Evolutionary conservation across 106 monocot genomes (phyloP).

Genomic region (Dendrobium officinale): DNA sequence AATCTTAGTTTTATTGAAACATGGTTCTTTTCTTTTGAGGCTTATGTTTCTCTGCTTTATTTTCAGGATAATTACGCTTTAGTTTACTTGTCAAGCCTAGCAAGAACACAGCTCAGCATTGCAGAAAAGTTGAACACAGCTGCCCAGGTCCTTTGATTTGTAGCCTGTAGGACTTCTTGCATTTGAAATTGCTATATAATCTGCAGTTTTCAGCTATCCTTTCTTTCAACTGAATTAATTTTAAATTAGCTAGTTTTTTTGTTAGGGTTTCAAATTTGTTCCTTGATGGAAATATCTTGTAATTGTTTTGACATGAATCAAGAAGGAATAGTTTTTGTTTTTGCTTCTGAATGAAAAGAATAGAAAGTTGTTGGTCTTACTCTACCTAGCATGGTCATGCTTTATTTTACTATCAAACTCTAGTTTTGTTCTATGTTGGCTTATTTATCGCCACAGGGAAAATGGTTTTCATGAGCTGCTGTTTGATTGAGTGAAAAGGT

Average conservation of each 20-base stretch:
- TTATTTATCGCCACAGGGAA: too few species aligned
- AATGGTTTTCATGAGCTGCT: too few species aligned
- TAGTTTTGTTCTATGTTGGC: too few species aligned
- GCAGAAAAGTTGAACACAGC: slow-evolving; percentile 79
- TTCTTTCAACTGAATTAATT: neutral
- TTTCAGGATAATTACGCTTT: slow-evolving; percentile 54
- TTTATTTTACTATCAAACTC: too few species aligned
- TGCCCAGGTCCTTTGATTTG: slow-evolving; percentile 54
- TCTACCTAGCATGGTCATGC: too few species aligned
- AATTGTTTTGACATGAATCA: neutral
- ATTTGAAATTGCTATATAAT: neutral
- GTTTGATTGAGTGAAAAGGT: too few species aligned
- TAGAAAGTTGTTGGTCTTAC: too few species aligned
- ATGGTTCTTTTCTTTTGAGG: neutral
- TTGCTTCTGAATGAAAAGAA: neutral
- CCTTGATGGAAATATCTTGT: neutral
- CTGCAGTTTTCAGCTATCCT: neutral
- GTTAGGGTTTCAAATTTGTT: neutral
- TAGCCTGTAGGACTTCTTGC: neutral
- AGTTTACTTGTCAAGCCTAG: slow-evolving; percentile 62
- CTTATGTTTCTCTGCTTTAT: neutral
- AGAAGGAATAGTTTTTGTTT: neutral
- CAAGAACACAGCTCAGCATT: slow-evolving; percentile 58
- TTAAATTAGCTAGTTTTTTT: slow-evolving; percentile 1
- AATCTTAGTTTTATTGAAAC: neutral